Percentiles rank a stretch among this genome's conserved stretches.
phyloP scores from a whole-genome alignment of 169 alveolate genomes.

The Cytauxzoon felis region DNA sequence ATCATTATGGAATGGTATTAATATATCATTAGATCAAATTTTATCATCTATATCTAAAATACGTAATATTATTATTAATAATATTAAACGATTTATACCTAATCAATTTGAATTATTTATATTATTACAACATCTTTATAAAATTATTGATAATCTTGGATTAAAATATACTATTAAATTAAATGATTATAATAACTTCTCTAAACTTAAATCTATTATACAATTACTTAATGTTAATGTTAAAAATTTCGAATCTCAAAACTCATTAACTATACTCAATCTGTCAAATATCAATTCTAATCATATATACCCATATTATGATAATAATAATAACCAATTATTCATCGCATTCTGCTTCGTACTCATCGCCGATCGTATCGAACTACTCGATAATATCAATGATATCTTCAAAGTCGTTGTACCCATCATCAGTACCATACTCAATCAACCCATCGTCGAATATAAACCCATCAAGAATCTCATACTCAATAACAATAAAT shows the following conservation, averaged over 20 bases:
- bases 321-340: neutral
- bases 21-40: constrained; percentile 17
- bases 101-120: constrained; percentile 25
- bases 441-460: constrained; percentile 55
- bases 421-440: constrained; percentile 50
- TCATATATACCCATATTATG: neutral
- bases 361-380: constrained; percentile 28
- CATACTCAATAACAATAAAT: too few species aligned
- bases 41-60: constrained; percentile 9
- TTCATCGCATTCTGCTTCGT: constrained; percentile 25
- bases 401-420: constrained; percentile 29
- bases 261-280: constrained; percentile 3
- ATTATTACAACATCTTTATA: constrained; percentile 16
- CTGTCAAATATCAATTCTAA: constrained; percentile 3
- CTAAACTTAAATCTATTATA: neutral
- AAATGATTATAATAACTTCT: too few species aligned
- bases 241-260: neutral
- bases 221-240: constrained; percentile 17
- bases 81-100: neutral
- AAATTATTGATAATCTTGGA: constrained; percentile 7
- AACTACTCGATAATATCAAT: constrained; percentile 14
- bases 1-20: constrained; percentile 44
- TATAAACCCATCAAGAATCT: constrained; percentile 39
- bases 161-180: neutral
- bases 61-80: neutral